Conservation (phyloP, 495 filamentous ascomycete species). For the Aspergillus diversus region DNA sequence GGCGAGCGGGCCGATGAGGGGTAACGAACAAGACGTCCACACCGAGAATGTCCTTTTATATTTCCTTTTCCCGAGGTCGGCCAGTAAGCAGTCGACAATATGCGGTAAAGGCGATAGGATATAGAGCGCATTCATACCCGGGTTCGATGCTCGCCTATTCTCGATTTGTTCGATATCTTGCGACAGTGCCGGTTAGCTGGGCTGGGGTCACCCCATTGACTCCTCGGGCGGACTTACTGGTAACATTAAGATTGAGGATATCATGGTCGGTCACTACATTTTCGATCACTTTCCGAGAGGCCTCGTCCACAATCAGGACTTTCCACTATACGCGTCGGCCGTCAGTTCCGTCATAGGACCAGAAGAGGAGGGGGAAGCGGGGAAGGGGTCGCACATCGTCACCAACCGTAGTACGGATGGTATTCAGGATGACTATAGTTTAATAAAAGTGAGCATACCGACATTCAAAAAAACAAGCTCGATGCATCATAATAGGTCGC, state of each 20-base stretch:
- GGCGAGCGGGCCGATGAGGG: not conserved
- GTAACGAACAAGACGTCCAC: constrained; percentile 76
- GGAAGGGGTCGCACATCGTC: constrained; percentile 55
- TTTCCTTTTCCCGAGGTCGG: constrained; percentile 81
- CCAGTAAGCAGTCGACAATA: constrained; percentile 90
- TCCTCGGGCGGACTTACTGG: constrained; percentile 62
- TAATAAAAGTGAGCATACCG: not conserved
- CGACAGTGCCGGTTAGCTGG: constrained; percentile 34
- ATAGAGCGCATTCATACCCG: constrained; percentile 91
- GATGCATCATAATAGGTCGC: too few relatives aligned
- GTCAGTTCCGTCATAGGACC: constrained; percentile 35
- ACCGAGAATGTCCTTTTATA: constrained; percentile 77
- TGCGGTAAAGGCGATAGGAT: constrained; percentile 81
- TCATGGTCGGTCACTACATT: constrained; percentile 91
- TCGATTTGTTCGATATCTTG: constrained; percentile 92
- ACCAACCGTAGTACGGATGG: constrained; percentile 60
- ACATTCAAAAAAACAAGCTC: constrained; percentile 21
- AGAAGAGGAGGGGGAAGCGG: constrained; percentile 21
- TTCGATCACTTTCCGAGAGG: constrained; percentile 77
- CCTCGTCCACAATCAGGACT: constrained; percentile 84
- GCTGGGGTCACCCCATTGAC: not conserved
- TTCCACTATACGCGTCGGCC: constrained; percentile 73
- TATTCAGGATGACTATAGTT: constrained; percentile 59
- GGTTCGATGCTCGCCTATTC: constrained; percentile 75
- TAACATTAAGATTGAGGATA: constrained; percentile 92